These are phyloP conservation scores for Alternaria triticina DNA, from an alignment of 2,329 filamentous ascomycete genomes.

Conservation along the genomic window DNA sequence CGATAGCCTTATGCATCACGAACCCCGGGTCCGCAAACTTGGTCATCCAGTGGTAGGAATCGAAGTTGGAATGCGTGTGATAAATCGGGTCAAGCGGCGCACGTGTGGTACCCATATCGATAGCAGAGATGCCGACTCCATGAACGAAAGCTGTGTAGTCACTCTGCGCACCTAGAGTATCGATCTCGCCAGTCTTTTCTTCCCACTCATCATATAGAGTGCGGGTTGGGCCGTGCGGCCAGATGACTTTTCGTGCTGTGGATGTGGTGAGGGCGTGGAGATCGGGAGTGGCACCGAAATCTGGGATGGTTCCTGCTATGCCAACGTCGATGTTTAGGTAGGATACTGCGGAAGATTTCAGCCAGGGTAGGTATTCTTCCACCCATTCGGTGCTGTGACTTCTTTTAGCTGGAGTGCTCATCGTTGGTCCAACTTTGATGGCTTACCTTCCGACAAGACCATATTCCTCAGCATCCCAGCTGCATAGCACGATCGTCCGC, in stretches of 20 bases:
- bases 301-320: conserved; percentile 51
- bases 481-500: conserved; percentile 41
- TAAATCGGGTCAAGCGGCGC: conserved; percentile 51
- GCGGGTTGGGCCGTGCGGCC: conserved; percentile 46
- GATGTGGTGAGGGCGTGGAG: conserved; percentile 45
- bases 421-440: neutral
- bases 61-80: conserved; percentile 55
- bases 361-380: conserved; percentile 57
- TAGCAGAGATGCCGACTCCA: conserved; percentile 45
- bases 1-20: conserved; percentile 55
- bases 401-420: conserved; percentile 7
- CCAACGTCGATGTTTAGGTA: conserved; percentile 60
- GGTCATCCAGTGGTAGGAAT: conserved; percentile 59
- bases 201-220: conserved; percentile 55
- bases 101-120: conserved; percentile 51
- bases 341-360: conserved; percentile 50
- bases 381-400: conserved; percentile 53
- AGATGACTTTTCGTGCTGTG: conserved; percentile 49
- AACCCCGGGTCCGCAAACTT: conserved; percentile 59
- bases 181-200: conserved; percentile 43
- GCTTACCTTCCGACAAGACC: conserved; percentile 34
- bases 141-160: conserved; percentile 57
- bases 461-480: conserved; percentile 53
- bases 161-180: conserved; percentile 52
- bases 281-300: conserved; percentile 48